A percentile compares a stretch with the other conserved stretches of the same genome.
These are phyloP conservation scores for Calonectria ilicicola DNA, from an alignment of 2,329 filamentous ascomycete species.

Conservation along the genomic window DNA sequence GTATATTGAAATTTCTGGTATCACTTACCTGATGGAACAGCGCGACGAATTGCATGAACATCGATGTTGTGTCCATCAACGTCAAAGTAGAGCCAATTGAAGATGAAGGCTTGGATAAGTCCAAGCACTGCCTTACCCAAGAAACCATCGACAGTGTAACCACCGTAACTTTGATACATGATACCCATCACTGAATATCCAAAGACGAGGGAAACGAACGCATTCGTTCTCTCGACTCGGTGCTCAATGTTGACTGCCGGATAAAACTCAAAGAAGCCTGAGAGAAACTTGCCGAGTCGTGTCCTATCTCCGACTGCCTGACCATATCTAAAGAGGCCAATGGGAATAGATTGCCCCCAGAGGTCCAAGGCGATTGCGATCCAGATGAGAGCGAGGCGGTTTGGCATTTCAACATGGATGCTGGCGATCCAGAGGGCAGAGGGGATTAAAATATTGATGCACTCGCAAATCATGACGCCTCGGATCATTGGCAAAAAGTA, in stretches of 20 bases:
- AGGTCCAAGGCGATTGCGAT: slow-evolving; percentile 67
- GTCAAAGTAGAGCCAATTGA: slow-evolving; percentile 75
- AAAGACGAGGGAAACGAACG: slow-evolving; percentile 74
- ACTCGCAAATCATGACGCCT: slow-evolving; percentile 64
- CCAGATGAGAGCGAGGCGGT: slow-evolving; percentile 67
- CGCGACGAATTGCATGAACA: slow-evolving; percentile 70
- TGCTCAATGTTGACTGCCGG: slow-evolving; percentile 76
- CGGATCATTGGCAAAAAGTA: slow-evolving; percentile 68
- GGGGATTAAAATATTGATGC: slow-evolving; percentile 58
- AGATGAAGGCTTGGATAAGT: slow-evolving; percentile 67
- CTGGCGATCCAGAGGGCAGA: slow-evolving; percentile 69
- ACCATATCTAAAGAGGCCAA: slow-evolving; percentile 53
- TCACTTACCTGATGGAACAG: slow-evolving; percentile 54
- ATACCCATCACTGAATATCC: slow-evolving; percentile 73
- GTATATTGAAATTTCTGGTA: not conserved
- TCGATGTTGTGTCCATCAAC: slow-evolving; percentile 68
- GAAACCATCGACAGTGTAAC: slow-evolving; percentile 64
- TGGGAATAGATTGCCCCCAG: slow-evolving; percentile 56
- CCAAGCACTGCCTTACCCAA: slow-evolving; percentile 73
- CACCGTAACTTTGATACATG: slow-evolving; percentile 65
- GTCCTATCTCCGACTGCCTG: slow-evolving; percentile 31
- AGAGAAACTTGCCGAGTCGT: slow-evolving; percentile 42
- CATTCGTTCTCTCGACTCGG: slow-evolving; percentile 72
- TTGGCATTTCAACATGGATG: slow-evolving; percentile 67
- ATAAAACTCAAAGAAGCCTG: slow-evolving; percentile 66